Conservation (phyloP, 1,284 basidiomycete genomes). For the Cerioporus squamosus region DNA sequence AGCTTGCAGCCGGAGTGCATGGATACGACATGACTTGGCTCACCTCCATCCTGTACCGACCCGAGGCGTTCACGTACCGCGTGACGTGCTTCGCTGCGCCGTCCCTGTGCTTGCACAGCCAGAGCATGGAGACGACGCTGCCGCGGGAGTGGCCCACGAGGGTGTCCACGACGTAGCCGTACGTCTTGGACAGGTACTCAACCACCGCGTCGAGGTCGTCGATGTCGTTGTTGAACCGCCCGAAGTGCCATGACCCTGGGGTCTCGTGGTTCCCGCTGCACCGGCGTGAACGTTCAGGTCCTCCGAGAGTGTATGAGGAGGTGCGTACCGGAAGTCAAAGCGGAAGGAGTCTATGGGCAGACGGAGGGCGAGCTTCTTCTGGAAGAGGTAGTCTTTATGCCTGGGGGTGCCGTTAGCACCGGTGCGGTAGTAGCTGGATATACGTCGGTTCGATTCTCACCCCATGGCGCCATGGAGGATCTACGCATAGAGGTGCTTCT, state of each 20-base stretch:
- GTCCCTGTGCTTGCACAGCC: conserved; percentile 64
- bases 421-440: background rate
- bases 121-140: conserved; percentile 63
- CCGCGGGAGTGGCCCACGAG: conserved; percentile 79
- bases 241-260: conserved; percentile 64
- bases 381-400: conserved; percentile 85
- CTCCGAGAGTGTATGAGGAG: background rate
- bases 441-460: conserved; percentile 39
- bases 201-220: conserved; percentile 69
- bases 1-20: conserved; percentile 7
- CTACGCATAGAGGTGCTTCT: conserved; percentile 43
- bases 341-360: conserved; percentile 81
- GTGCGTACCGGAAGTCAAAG: conserved; percentile 81
- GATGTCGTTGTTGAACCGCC: conserved; percentile 59
- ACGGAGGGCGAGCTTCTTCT: conserved; percentile 69
- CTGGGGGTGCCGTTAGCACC: conserved; percentile 40
- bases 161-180: conserved; percentile 69
- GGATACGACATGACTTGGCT: conserved; percentile 34
- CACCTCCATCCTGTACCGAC: conserved; percentile 76
- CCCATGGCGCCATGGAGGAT: conserved; percentile 80
- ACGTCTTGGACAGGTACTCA: conserved; percentile 55
- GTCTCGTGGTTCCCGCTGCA: conserved; percentile 77
- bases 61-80: conserved; percentile 71
- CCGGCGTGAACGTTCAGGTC: background rate
- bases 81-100: conserved; percentile 57